Base-by-base conservation (phyloP, 495 filamentous ascomycete genomes). In the Trypethelium eluteriae region DNA sequence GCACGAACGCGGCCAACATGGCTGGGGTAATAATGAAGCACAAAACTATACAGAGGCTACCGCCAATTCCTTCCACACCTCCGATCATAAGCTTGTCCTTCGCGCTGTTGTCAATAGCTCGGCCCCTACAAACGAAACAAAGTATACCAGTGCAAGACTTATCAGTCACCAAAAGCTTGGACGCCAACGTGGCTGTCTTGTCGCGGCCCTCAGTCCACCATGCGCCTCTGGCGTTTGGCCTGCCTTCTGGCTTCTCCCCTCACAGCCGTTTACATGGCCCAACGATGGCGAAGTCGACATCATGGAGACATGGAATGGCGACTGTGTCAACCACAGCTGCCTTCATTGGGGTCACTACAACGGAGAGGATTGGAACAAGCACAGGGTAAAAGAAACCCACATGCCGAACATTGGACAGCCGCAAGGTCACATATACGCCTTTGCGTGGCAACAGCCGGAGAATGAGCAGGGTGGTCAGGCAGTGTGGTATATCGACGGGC, bases 341-440 rank as follows among this genome's bases (percentile, higher is more conserved):
- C 70, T 81, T n/a, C 78, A 80, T 65, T 81, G 79, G 79, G 79
- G 79, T 0, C 70, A 74, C 53, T 79, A 72, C 65, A 78, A 77
- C 50, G 74, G 72, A 1, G 73, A 74, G 62, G 78, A 81, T 62
- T 73, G 72, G 63, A 71, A 79, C 67, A 81, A 80, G 67, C 78
- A 81, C 47, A 72, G 76, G 0, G 77, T 78, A 1, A 56, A 74
- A 7, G 75, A 74, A 14, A 80, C 78, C 2, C 71, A 41, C 0
- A 71, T 80, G 12, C 71, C 69, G 1, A 68, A 73, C 59, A 70
- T 76, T 64, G 69, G 72, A n/a, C 36, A 62, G 12, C 69, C 69
- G 35, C 39, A 70, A 0, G 70, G 73, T 16, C 65, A 71, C 53
- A 65, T 49, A 0, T 78, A 71, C 70, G 78, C 72, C 25, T 76